phyloP scores from a whole-genome alignment of 495 filamentous ascomycete species.

The Parathielavia hyrcaniae region DNA sequence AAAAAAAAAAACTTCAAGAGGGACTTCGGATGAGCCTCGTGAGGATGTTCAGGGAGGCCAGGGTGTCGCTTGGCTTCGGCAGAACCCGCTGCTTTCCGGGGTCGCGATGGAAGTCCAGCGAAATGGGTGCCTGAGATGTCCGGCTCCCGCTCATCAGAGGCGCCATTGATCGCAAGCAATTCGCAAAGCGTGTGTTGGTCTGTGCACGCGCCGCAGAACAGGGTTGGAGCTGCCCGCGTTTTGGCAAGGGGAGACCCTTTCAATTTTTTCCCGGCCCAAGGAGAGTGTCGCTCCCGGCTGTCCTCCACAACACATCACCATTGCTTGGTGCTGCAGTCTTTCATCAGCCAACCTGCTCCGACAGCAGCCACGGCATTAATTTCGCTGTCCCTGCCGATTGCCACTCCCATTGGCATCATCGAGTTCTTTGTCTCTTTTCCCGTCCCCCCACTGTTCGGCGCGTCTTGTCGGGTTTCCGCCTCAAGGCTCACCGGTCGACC shows the following conservation, averaged over 20 bases:
- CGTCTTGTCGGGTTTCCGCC: constrained; percentile 13
- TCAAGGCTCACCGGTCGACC: constrained; percentile 4
- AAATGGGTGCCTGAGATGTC: constrained; percentile 2
- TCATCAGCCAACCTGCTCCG: constrained; percentile 14
- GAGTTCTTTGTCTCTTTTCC: constrained; percentile 7
- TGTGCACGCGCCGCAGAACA: constrained; percentile 14
- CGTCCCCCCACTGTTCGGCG: constrained; percentile 13
- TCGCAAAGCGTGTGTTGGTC: constrained; percentile 13
- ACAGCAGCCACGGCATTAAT: constrained; percentile 11
- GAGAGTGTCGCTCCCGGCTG: constrained; percentile 1
- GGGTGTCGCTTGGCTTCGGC: constrained; percentile 1
- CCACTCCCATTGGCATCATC: constrained; percentile 10
- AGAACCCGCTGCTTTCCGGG: background rate
- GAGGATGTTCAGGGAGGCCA: no score
- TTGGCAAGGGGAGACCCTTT: constrained; percentile 1
- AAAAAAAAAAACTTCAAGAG: no score
- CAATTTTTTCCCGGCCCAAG: constrained; percentile 15
- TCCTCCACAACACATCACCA: constrained; percentile 15
- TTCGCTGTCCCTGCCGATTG: constrained; percentile 2
- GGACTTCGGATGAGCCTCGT: no score
- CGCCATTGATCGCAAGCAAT: no score
- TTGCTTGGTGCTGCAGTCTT: constrained; percentile 10
- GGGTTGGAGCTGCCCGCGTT: constrained; percentile 18
- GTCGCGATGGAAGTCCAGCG: background rate
- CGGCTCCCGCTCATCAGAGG: constrained; percentile 8